phyloP scores from a whole-genome alignment of 2,329 filamentous ascomycete genomes.

The Chaetothyriales sp. region DNA sequence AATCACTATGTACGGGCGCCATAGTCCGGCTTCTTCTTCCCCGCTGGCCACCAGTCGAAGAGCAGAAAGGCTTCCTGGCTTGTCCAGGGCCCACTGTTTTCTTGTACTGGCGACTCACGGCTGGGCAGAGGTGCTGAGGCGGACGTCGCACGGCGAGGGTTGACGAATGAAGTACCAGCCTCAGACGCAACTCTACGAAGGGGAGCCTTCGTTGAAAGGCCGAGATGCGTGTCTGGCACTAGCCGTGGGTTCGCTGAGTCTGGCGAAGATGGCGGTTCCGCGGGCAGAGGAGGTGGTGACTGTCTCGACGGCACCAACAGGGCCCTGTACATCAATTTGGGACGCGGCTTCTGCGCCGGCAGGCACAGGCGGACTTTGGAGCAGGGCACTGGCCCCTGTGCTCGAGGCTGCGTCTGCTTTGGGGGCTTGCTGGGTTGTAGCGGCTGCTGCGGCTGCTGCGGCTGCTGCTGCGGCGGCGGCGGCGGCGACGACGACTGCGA shows the following conservation, averaged over 20 bases:
- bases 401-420: neutral
- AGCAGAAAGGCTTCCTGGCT: slow-evolving; percentile 15
- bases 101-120: neutral
- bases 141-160: neutral
- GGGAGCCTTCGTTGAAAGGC: neutral
- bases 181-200: neutral
- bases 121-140: neutral
- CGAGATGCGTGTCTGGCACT: neutral
- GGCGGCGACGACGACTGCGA: neutral
- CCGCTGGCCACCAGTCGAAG: slow-evolving; percentile 17
- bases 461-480: neutral
- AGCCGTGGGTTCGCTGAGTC: neutral
- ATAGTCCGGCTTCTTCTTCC: slow-evolving; percentile 9
- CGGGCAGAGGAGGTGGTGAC: neutral
- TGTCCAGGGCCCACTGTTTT: slow-evolving; percentile 19
- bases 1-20: neutral
- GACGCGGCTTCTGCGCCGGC: slow-evolving; percentile 23
- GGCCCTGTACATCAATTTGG: slow-evolving; percentile 32
- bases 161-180: neutral
- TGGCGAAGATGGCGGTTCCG: neutral
- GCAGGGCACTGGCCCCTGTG: neutral
- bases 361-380: neutral
- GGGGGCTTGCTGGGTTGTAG: neutral
- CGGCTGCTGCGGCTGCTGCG: neutral
- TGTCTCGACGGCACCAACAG: slow-evolving; percentile 15